Percentiles rank a stretch among this genome's conserved stretches.
These are phyloP conservation scores for Boletus insuetus DNA, from an alignment of 768 basidiomycete genomes.

Conservation along the genomic window DNA sequence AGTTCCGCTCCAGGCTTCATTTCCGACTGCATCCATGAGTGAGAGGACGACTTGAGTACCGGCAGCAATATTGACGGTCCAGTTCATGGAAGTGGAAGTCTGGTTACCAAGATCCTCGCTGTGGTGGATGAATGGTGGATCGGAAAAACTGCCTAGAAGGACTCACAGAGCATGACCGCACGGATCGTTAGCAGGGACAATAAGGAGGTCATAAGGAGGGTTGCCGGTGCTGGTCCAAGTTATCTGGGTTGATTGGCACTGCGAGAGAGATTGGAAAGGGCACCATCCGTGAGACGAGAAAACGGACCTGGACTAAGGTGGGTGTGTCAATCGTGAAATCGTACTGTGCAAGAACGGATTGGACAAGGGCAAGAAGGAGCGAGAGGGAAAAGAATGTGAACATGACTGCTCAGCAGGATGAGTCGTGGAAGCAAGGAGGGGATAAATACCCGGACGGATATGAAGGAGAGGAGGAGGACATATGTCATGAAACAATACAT, in stretches of 20 bases:
- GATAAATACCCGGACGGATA: slow-evolving; percentile 18
- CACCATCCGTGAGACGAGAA: background rate
- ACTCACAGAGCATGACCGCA: slow-evolving; percentile 64
- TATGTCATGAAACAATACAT: background rate
- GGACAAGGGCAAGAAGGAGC: slow-evolving; percentile 59
- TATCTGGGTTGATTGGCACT: slow-evolving; percentile 55
- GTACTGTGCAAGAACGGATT: slow-evolving; percentile 45
- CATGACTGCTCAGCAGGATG: slow-evolving; percentile 44
- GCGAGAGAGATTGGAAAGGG: background rate
- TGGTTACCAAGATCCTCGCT: slow-evolving; percentile 64
- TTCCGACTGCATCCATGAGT: slow-evolving; percentile 46
- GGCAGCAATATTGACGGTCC: slow-evolving; percentile 39
- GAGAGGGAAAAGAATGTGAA: slow-evolving; percentile 76
- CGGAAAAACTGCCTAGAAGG: background rate
- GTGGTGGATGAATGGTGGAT: slow-evolving; percentile 5
- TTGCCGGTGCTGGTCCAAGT: slow-evolving; percentile 46
- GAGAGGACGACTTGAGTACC: slow-evolving; percentile 51
- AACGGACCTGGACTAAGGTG: slow-evolving; percentile 47
- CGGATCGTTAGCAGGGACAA: slow-evolving; percentile 49
- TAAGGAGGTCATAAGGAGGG: slow-evolving; percentile 57
- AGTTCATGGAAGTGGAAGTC: slow-evolving; percentile 41
- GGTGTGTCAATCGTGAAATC: slow-evolving; percentile 54
- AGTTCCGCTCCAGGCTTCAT: slow-evolving; percentile 65
- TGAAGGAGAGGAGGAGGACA: slow-evolving; percentile 1
- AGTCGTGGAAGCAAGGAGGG: background rate